These are phyloP conservation scores for Phytophthora macrochlamydospora DNA, from an alignment of 352 stramenopile genomes.

Conservation along the genomic window DNA sequence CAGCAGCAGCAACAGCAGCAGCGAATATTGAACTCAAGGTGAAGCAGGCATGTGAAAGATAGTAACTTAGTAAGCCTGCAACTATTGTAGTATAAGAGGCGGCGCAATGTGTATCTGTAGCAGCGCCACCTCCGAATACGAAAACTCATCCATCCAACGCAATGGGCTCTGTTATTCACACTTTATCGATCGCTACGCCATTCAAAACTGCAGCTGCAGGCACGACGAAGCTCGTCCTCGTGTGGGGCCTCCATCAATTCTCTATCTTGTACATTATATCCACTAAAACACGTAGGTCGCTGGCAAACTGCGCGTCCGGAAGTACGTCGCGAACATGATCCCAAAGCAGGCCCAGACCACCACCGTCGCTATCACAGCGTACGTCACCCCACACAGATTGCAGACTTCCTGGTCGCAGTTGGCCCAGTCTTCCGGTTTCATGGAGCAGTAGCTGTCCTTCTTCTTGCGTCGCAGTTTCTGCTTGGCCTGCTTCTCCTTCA, in stretches of 20 bases:
- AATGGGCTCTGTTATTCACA: too few species aligned
- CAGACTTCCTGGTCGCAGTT: slow-evolving; percentile 53
- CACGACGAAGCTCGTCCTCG: too few species aligned
- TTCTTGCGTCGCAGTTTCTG: slow-evolving; percentile 33
- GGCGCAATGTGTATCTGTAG: slow-evolving; percentile 29
- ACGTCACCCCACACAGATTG: slow-evolving; percentile 46
- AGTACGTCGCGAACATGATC: slow-evolving; percentile 25
- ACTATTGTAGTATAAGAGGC: slow-evolving; percentile 42
- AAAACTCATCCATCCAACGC: slow-evolving; percentile 16
- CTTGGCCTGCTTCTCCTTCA: slow-evolving; percentile 51
- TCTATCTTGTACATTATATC: neutral
- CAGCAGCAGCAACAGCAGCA: slow-evolving; percentile 37
- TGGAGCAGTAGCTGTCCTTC: slow-evolving; percentile 38
- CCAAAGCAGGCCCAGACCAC: slow-evolving; percentile 53
- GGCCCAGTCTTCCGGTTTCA: slow-evolving; percentile 37
- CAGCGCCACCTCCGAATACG: slow-evolving; percentile 31
- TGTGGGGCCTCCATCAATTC: too few species aligned
- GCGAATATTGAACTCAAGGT: slow-evolving; percentile 47
- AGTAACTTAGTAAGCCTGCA: slow-evolving; percentile 50
- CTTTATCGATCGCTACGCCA: too few species aligned
- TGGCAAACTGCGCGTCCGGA: slow-evolving; percentile 12
- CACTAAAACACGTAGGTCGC: neutral
- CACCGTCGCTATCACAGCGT: slow-evolving; percentile 53
- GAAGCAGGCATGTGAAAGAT: slow-evolving; percentile 40
- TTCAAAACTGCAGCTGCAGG: too few species aligned